Evolutionary conservation across 2,329 filamentous ascomycete species (phyloP), one percentile per base, ranked within the genome.

Genomic region (Metarhizium robertsii): DNA sequence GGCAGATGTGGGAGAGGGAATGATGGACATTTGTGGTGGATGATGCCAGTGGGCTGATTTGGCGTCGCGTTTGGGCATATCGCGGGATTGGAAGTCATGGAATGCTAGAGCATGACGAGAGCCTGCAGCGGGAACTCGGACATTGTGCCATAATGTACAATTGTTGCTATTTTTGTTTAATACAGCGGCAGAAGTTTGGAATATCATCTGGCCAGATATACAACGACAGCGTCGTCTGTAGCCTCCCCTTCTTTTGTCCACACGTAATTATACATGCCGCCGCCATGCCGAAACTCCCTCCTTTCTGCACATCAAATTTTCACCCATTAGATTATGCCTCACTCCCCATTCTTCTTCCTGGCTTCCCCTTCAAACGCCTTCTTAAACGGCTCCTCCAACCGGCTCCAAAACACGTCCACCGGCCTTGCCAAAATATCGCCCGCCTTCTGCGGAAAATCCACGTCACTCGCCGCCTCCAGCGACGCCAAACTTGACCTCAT

Each of bases 1-100:
- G 88, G 71, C 80, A 88, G 69, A 81, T 90, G 80, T 90, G 84
- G 84, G 84, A 86, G 74, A 81, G 75, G 74, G 65, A 40, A 29
- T 32, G 48, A 43, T 20, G n/a, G 18, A 20, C 18, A 25, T 34
- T 18, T 25, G 25, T 4, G 25, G 25, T 1, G 3, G 3, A 25
- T 46, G 30, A 36, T 36, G 34, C 25, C 34, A 36, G 6, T 36
- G 34, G 34, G 1, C 25, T 25, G 25, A 4, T 25, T 25, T 25
- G 25, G 25, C 25, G 25, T 1, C 25, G 25, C 25, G 25, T 25
- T 25, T 25, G 25, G 25, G 25, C 25, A 25, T 25, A 25, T 25
- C 25, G 25, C 25, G 25, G 25, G 25, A 25, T 25, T 11, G 7
- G 32, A 10, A 8, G 7, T 34, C 32, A 7, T 34, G 32, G 32